Base-by-base conservation (phyloP, 2,329 filamentous ascomycete species). In the Botrytis hyacinthi region DNA sequence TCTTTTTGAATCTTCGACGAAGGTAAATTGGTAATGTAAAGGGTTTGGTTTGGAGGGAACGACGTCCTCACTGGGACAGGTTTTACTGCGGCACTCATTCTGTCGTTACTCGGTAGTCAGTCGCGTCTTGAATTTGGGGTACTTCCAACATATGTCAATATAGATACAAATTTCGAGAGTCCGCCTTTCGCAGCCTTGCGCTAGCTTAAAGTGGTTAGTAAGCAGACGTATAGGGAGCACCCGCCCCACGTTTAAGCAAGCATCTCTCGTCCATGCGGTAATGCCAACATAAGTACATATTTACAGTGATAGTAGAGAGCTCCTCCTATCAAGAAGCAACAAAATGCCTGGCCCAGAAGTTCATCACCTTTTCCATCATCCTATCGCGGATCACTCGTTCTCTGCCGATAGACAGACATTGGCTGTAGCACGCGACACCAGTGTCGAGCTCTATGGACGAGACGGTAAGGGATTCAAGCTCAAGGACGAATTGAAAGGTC, bases 321-420 rank as follows among this genome's bases (percentile, higher is more conserved):
- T 93, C 86, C 93, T 97, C 94, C 93, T 96, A 94, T 93, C 91
- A 87, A 85, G 73, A 73, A 70, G 74, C 71, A 68, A 70, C 71
- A 76, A 82, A 74, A 98, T 98, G 95, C 87, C 93, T 72, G 83
- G 91, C 74, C 93, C 95, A 77, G 93, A 98, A 87, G 93, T 97
- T 74, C 94, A 98, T 85, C 95, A 98, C 81, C 92, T 99, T 78
- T 99, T 99, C 86, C 94, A 98, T 86, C 90, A 92, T 79, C 94
- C 95, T 75, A 98, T 99, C 81, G 93, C 94, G 78, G 96, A 99
- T 86, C 96, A 99, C 84, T 98, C 95, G 73, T 99, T 99, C 89
- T 97, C 95, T 77, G 91, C 94, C 76, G 96, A 99, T 85, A 93
- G 91, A 82, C 86, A 91, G 82, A 95, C 92, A 42, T 88, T 99